These are phyloP conservation scores for Neoscytalidium dimidiatum DNA, from an alignment of 2,329 filamentous ascomycete genomes.

Conservation along the genomic window DNA sequence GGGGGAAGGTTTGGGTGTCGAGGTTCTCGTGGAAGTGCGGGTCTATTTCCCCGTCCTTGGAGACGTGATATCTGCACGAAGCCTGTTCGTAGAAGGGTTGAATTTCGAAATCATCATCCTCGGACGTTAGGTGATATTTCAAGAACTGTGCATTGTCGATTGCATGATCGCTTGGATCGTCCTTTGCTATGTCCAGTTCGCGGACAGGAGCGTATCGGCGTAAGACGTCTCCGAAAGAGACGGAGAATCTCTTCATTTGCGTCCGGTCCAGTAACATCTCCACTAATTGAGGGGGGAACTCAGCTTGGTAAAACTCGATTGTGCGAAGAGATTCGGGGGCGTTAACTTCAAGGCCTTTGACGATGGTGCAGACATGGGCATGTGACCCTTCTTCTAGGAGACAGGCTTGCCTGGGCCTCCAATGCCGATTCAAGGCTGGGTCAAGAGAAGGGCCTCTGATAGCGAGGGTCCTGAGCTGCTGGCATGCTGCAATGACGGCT, in stretches of 20 bases:
- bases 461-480: neutral
- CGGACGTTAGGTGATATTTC: slow-evolving; percentile 32
- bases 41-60: neutral
- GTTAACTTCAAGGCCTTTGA: neutral
- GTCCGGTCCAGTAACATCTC: neutral
- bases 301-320: slow-evolving; percentile 7
- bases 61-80: neutral
- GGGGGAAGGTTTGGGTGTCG: neutral
- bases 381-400: slow-evolving; percentile 4
- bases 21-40: neutral
- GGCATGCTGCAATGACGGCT: neutral
- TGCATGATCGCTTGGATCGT: neutral
- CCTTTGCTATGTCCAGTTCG: neutral
- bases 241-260: neutral
- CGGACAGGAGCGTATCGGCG: slow-evolving; percentile 20
- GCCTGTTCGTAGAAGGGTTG: neutral
- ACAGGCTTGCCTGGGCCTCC: neutral
- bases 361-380: slow-evolving; percentile 4
- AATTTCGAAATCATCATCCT: slow-evolving; percentile 31
- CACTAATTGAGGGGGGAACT: neutral
- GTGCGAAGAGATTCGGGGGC: neutral
- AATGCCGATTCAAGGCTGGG: neutral
- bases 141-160: slow-evolving; percentile 20
- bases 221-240: slow-evolving; percentile 1
- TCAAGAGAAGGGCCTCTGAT: slow-evolving; percentile 10